Evolutionary conservation across 2,329 filamentous ascomycete species (phyloP), one percentile per base, ranked within the genome.

Genomic region (Pseudofabraea citricarpa): DNA sequence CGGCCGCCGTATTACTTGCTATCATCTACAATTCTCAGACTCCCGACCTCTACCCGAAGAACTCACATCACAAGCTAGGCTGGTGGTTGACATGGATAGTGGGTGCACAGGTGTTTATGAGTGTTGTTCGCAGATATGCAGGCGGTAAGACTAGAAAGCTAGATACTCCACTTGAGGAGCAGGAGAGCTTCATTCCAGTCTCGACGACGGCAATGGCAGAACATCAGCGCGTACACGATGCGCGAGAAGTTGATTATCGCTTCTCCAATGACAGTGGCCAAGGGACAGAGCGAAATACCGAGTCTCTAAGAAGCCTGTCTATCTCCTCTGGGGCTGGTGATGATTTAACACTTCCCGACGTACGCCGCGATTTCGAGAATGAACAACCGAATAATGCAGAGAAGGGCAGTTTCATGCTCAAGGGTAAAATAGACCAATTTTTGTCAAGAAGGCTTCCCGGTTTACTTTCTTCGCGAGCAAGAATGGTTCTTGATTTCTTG

Each of bases 61-160:
- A 95, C 60, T 79, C 85, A n/a, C 90, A 96, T 63, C 83, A 90
- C 68, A 90, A 87, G 63, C 75, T 91, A 36, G 90, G 90, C 43
- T 97, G 91, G 91, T 72, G 87, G 32, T 74, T 85, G 22, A 91
- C 85, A 3, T 85, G 79, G 72, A 71, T 90, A 4, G 73, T 86
- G 9, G 73, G 73, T 41, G 80, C 75, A 0, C 91, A 95, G 67
- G 74, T 85, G 13, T 56, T 85, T 29, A 69, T 95, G 40, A 55
- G 55, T 15, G 29, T 61, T 9, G 47, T 62, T n/a, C 48, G 42
- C 29, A 41, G 52, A 33, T 61, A 58, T 41, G 46, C 52, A 1
- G 44, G 46, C 19, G 46, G 43, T 22, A 39, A 46, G 19, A 59
- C 66, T 47, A 12, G 18, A 15, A 56, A 50, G 32, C 55, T 52